A percentile compares a stretch with the other conserved stretches of the same genome.
These are phyloP conservation scores for Tuber microsphaerosporum DNA, from an alignment of 495 filamentous ascomycete genomes.

Conservation along the genomic window DNA sequence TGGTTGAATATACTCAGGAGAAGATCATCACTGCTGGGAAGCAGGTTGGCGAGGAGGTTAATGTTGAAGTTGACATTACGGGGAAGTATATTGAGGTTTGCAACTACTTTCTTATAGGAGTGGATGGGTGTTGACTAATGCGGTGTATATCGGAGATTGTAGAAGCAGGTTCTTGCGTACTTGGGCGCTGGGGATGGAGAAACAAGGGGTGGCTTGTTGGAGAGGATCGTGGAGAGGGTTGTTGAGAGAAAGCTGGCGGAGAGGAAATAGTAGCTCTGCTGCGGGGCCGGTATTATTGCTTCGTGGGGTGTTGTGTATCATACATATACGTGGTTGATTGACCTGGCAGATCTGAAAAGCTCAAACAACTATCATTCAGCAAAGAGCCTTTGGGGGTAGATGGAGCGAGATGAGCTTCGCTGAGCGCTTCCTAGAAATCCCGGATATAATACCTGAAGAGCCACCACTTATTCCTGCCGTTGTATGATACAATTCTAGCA, in stretches of 20 bases:
- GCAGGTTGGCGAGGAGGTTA: slow-evolving; percentile 75
- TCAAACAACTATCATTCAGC: no score
- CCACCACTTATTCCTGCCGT: background rate
- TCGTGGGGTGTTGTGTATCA: background rate
- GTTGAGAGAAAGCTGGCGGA: slow-evolving; percentile 61
- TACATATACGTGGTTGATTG: background rate
- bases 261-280: background rate
- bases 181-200: slow-evolving; percentile 52
- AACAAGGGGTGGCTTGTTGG: slow-evolving; percentile 66
- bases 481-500: background rate
- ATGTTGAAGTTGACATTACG: slow-evolving; percentile 96
- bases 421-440: background rate
- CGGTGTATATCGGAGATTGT: background rate
- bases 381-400: background rate
- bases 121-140: background rate
- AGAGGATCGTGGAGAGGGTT: slow-evolving; percentile 63
- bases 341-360: background rate
- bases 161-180: slow-evolving; percentile 80
- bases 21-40: slow-evolving; percentile 78
- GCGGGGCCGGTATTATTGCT: background rate
- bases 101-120: background rate
- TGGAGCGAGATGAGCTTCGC: background rate
- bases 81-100: slow-evolving; percentile 79
- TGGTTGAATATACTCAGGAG: slow-evolving; percentile 97
- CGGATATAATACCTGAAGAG: background rate